Conservation (phyloP, 345 rosid genomes). For the Eucalyptus regnans region DNA sequence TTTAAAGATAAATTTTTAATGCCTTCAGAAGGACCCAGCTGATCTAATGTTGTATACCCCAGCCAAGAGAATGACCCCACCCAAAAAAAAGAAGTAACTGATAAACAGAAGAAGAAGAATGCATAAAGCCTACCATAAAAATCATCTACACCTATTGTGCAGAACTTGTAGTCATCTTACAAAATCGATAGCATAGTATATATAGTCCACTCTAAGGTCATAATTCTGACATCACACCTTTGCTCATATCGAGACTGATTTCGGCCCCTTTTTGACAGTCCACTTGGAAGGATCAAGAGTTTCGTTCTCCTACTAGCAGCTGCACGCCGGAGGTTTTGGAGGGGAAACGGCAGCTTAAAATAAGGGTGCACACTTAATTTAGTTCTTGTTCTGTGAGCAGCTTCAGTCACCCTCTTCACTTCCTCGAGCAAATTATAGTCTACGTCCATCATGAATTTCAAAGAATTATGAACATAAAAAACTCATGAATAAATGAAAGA, state of each 20-base stretch:
- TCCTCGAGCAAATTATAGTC: constrained; percentile 87
- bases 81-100: background rate
- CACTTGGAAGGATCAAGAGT: constrained; percentile 47
- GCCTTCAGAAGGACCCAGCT: background rate
- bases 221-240: constrained; percentile 9
- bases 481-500: background rate
- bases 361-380: constrained; percentile 20
- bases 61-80: background rate
- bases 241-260: constrained; percentile 42
- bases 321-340: constrained; percentile 30
- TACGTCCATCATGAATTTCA: background rate
- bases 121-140: background rate
- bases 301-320: constrained; percentile 53
- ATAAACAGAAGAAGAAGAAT: background rate
- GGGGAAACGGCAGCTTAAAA: constrained; percentile 15
- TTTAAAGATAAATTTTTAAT: background rate
- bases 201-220: background rate
- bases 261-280: constrained; percentile 64
- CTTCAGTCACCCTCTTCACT: constrained; percentile 64
- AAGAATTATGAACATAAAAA: background rate
- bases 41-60: background rate
- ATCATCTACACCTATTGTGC: background rate
- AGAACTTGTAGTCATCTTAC: background rate
- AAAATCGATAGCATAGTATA: background rate
- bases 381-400: constrained; percentile 50